A percentile compares a stretch with the other conserved stretches of the same genome.
phyloP scores from a whole-genome alignment of 2,329 filamentous ascomycete genomes.

The Talaromyces albobiverticillius region DNA sequence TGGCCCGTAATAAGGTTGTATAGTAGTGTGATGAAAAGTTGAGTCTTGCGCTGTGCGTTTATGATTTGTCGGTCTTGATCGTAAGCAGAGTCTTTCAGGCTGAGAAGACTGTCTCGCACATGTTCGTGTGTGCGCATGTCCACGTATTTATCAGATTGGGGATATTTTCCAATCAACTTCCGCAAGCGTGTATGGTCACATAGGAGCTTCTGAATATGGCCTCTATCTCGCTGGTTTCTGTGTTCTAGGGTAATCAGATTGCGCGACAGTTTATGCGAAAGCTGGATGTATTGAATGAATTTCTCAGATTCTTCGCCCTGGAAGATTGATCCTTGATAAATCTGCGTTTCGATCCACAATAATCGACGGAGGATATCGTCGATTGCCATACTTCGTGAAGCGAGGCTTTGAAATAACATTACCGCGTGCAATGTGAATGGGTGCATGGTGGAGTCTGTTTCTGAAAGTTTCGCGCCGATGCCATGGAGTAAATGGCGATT shows the following conservation, averaged over 20 bases:
- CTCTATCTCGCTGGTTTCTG: conserved; percentile 18
- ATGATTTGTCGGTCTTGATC: conserved; percentile 18
- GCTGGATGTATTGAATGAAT: conserved; percentile 19
- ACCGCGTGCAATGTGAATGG: conserved; percentile 17
- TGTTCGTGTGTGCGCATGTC: conserved; percentile 13
- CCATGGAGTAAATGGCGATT: conserved; percentile 17
- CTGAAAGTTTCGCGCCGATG: conserved; percentile 10
- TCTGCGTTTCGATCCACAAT: conserved; percentile 21
- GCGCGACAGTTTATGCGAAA: conserved; percentile 19
- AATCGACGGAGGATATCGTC: conserved; percentile 19
- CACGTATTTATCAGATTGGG: neutral
- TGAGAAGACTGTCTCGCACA: conserved; percentile 17
- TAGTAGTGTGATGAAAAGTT: conserved; percentile 20
- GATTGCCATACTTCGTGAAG: conserved; percentile 16
- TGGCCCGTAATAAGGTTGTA: conserved; percentile 23
- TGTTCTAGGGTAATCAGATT: conserved; percentile 21
- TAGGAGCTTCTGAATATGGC: conserved; percentile 17
- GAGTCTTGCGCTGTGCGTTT: conserved; percentile 17
- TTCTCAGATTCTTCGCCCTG: conserved; percentile 18
- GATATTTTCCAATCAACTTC: conserved; percentile 5
- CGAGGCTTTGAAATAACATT: conserved; percentile 17
- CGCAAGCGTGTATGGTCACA: conserved; percentile 17
- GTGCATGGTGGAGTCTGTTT: conserved; percentile 9
- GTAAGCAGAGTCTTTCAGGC: conserved; percentile 17
- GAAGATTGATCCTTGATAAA: conserved; percentile 20